Conservation (phyloP, 768 basidiomycete genomes). For the Lactarius quietus region DNA sequence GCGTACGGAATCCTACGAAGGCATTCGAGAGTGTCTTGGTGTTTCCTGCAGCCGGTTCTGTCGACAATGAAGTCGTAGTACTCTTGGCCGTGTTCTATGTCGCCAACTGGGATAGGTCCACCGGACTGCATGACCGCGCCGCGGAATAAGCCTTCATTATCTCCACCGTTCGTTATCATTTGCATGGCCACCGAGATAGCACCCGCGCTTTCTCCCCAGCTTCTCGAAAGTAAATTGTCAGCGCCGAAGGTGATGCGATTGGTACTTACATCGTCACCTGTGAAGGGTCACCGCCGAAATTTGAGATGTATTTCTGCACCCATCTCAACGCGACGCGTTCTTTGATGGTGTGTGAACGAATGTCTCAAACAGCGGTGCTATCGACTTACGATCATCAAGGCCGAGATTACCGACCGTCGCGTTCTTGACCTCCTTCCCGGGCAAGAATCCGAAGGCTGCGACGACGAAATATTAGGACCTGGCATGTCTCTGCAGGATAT, state of each 20-base stretch:
- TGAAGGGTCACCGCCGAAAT: slow-evolving; percentile 61
- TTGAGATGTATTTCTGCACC: slow-evolving; percentile 60
- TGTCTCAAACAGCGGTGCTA: too few species aligned
- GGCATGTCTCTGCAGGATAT: not conserved
- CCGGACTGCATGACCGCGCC: slow-evolving; percentile 47
- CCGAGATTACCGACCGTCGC: slow-evolving; percentile 60
- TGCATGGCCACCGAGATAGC: slow-evolving; percentile 47
- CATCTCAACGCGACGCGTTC: slow-evolving; percentile 57
- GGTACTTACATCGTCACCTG: slow-evolving; percentile 54
- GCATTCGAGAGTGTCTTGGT: slow-evolving; percentile 41
- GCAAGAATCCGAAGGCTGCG: slow-evolving; percentile 48
- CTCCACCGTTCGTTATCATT: slow-evolving; percentile 40
- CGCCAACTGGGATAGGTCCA: slow-evolving; percentile 35
- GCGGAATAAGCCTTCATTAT: slow-evolving; percentile 39
- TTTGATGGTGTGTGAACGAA: slow-evolving; percentile 27
- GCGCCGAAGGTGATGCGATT: not conserved
- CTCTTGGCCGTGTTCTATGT: slow-evolving; percentile 32
- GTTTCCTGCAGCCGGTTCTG: slow-evolving; percentile 36
- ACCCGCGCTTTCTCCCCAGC: slow-evolving; percentile 54
- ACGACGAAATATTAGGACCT: not conserved
- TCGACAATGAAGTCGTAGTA: slow-evolving; percentile 43
- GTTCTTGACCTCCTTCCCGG: slow-evolving; percentile 47
- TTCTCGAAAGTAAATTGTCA: slow-evolving; percentile 24
- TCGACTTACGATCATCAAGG: slow-evolving; percentile 57
- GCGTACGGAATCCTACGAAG: slow-evolving; percentile 38